These are phyloP conservation scores for Phylloporus sp. DNA, from an alignment of 1,284 basidiomycete genomes.

Conservation along the genomic window DNA sequence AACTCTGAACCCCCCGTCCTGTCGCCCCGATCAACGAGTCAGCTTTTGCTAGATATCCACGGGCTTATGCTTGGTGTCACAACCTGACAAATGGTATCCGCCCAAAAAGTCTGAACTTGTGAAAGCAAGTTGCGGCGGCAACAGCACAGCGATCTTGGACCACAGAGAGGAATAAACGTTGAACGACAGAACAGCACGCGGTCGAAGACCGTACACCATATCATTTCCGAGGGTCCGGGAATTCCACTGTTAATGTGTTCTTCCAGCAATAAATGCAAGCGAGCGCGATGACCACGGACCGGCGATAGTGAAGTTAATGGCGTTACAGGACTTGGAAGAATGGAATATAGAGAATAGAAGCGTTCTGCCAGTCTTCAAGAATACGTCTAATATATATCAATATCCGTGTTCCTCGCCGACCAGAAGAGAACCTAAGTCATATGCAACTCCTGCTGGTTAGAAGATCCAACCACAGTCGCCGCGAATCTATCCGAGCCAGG, in stretches of 20 bases:
- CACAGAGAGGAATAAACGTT: too few species aligned
- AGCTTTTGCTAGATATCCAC: too few species aligned
- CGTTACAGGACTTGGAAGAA: slow-evolving; percentile 9
- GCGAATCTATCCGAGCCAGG: neutral
- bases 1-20: too few species aligned
- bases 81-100: too few species aligned
- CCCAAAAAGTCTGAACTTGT: neutral
- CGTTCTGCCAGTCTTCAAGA: neutral
- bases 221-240: slow-evolving; percentile 19
- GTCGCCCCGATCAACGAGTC: too few species aligned
- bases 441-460: neutral
- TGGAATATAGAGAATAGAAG: neutral
- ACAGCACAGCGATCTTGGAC: neutral
- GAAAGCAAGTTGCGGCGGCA: too few species aligned
- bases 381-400: slow-evolving; percentile 2
- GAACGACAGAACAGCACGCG: neutral
- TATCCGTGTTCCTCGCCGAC: slow-evolving; percentile 23
- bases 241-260: neutral
- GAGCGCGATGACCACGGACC: slow-evolving; percentile 21
- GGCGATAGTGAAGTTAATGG: slow-evolving; percentile 18
- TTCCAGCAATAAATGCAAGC: slow-evolving; percentile 1
- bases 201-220: neutral
- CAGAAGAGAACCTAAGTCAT: neutral
- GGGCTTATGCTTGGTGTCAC: too few species aligned
- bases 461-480: slow-evolving; percentile 11